phyloP scores from a whole-genome alignment of 2,329 filamentous ascomycete species.

The Chalara sp. region DNA sequence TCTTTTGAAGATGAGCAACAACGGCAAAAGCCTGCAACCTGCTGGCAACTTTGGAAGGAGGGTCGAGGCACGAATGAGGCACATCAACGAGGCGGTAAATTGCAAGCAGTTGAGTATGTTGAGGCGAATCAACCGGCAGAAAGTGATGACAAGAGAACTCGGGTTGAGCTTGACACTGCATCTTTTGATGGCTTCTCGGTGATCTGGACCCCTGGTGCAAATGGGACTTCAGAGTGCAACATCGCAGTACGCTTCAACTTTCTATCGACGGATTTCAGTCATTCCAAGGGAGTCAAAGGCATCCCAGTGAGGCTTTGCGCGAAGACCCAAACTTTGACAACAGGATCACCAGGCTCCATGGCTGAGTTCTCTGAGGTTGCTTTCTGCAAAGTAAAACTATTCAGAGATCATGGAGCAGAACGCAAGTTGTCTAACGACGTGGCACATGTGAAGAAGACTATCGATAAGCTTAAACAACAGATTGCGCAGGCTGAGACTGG shows the following conservation, averaged over 20 bases:
- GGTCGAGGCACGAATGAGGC: conserved; percentile 93
- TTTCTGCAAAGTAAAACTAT: conserved; percentile 95
- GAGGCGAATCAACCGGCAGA: conserved; percentile 55
- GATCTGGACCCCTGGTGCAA: conserved; percentile 71
- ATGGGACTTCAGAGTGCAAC: conserved; percentile 67
- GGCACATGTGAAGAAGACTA: conserved; percentile 90
- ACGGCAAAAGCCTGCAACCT: conserved; percentile 70
- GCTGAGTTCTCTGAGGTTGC: conserved; percentile 62
- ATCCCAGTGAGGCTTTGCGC: conserved; percentile 90
- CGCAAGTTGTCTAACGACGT: conserved; percentile 92
- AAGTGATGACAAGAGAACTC: conserved; percentile 58
- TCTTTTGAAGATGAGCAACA: conserved; percentile 97
- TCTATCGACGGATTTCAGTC: conserved; percentile 95
- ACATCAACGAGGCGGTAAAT: conserved; percentile 83
- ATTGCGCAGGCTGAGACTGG: conserved; percentile 71
- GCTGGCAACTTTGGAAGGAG: conserved; percentile 95
- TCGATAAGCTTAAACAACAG: conserved; percentile 93
- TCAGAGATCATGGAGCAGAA: conserved; percentile 92
- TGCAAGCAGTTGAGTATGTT: conserved; percentile 93
- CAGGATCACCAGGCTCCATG: conserved; percentile 40
- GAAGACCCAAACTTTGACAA: conserved; percentile 68
- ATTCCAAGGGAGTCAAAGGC: conserved; percentile 97
- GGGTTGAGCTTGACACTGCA: conserved; percentile 64
- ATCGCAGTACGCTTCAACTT: conserved; percentile 97
- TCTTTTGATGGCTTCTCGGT: conserved; percentile 95